Evolutionary conservation across 768 basidiomycete species (phyloP).

Genomic region (Lentinula aciculospora): DNA sequence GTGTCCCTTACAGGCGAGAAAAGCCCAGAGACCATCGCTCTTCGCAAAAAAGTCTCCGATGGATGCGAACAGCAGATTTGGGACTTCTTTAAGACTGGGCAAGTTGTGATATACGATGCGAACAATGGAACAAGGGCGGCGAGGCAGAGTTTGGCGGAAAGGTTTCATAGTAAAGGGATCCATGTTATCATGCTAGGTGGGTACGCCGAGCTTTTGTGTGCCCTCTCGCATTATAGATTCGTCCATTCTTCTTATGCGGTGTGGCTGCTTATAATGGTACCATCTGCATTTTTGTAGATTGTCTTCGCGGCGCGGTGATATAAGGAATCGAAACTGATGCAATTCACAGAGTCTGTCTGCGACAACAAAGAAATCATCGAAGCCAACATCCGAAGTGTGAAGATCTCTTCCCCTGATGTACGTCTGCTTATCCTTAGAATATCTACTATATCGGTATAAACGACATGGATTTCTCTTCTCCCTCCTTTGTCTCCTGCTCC

Average conservation of each 20-base stretch:
- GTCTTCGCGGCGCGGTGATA: no score
- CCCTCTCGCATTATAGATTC: no score
- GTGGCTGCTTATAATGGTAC: no score
- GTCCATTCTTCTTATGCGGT: no score
- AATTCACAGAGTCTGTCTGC: conserved; percentile 78
- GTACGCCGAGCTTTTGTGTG: no score
- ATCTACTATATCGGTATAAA: no score
- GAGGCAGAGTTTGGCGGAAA: conserved; percentile 71
- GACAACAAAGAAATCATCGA: conserved; percentile 92
- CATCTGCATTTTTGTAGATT: no score
- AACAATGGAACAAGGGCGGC: conserved; percentile 79
- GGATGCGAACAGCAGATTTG: conserved; percentile 89
- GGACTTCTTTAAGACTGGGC: conserved; percentile 81
- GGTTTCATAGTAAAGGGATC: conserved; percentile 79
- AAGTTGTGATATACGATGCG: conserved; percentile 98
- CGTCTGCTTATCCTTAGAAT: conserved; percentile 25
- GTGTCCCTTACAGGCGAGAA: conserved; percentile 65
- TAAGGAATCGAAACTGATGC: no score
- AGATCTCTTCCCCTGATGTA: conserved; percentile 97
- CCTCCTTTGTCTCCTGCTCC: no score
- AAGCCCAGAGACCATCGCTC: conserved; percentile 69
- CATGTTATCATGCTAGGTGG: conserved; percentile 92
- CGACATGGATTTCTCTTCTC: no score
- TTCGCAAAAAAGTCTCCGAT: conserved; percentile 67
- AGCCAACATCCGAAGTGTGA: conserved; percentile 91